Percentiles rank a stretch among this genome's conserved stretches.
Conservation (phyloP, 768 basidiomycete species). For the Punctularia strigosozonata region DNA sequence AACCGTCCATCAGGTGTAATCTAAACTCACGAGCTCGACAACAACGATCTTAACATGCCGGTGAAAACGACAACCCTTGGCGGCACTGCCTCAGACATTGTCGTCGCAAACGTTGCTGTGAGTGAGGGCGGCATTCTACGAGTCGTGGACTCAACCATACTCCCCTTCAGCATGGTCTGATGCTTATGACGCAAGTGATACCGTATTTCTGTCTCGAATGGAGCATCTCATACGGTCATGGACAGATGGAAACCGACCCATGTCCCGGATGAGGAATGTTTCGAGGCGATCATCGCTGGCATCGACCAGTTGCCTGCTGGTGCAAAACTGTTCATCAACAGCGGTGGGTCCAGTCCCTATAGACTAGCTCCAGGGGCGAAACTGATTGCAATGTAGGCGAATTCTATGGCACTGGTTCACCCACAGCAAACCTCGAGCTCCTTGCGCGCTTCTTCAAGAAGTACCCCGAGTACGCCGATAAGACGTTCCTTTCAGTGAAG, state of each 20-base stretch:
- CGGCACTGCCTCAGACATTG: too few relatives aligned
- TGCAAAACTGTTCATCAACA: slow-evolving; percentile 39
- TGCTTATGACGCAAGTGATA: slow-evolving; percentile 40
- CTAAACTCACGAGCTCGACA: too few relatives aligned
- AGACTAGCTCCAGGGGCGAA: too few relatives aligned
- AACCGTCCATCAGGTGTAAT: too few relatives aligned
- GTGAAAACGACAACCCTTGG: too few relatives aligned
- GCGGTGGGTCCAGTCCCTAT: slow-evolving; percentile 20
- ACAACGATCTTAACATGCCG: too few relatives aligned
- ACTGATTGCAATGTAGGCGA: too few relatives aligned
- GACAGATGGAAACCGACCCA: slow-evolving; percentile 32
- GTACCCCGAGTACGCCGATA: slow-evolving; percentile 31
- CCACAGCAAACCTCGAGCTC: slow-evolving; percentile 34
- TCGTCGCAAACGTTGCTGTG: too few relatives aligned
- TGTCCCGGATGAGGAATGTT: slow-evolving; percentile 45
- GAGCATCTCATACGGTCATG: neutral
- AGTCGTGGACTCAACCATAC: too few relatives aligned
- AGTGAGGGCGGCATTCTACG: too few relatives aligned
- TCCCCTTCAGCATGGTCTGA: slow-evolving; percentile 42
- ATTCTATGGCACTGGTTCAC: slow-evolving; percentile 39
- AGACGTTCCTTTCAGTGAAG: slow-evolving; percentile 37
- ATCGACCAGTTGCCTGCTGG: slow-evolving; percentile 29
- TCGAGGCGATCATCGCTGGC: slow-evolving; percentile 47
- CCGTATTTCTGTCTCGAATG: neutral
- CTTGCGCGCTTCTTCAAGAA: slow-evolving; percentile 38